Percentiles rank a stretch among this genome's conserved stretches.
Conservation (phyloP, 352 stramenopile species). For the Phytophthora chlamydospora region DNA sequence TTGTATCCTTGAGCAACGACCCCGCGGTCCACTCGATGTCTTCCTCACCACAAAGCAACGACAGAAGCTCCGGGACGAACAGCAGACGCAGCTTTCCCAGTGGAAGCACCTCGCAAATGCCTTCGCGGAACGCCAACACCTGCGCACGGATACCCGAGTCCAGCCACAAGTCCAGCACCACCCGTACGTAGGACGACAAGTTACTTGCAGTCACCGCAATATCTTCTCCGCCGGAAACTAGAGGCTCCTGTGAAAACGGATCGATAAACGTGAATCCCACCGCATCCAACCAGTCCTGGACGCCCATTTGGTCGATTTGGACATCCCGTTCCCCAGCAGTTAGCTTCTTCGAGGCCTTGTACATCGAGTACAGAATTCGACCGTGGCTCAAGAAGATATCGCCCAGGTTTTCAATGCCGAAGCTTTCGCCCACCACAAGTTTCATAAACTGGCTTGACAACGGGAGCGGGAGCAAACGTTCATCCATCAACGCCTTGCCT, state of each 20-base stretch:
- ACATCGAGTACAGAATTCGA: conserved; percentile 66
- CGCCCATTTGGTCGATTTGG: conserved; percentile 61
- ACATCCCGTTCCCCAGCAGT: conserved; percentile 34
- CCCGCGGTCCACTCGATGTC: conserved; percentile 73
- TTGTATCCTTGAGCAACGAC: conserved; percentile 75
- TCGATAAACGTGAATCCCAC: conserved; percentile 82
- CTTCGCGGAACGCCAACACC: conserved; percentile 78
- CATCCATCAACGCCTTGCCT: conserved; percentile 86
- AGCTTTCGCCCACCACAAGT: conserved; percentile 68
- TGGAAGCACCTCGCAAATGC: conserved; percentile 75
- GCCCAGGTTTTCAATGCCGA: conserved; percentile 55
- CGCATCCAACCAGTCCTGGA: conserved; percentile 65
- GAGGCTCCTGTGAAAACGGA: conserved; percentile 70
- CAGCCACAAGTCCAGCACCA: conserved; percentile 71
- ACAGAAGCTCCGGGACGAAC: conserved; percentile 68
- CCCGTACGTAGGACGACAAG: conserved; percentile 57
- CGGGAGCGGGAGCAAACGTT: conserved; percentile 73
- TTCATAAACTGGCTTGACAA: conserved; percentile 81
- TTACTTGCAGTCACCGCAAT: conserved; percentile 62
- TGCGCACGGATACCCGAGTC: conserved; percentile 63
- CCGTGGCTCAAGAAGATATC: conserved; percentile 72
- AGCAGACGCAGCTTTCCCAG: conserved; percentile 75
- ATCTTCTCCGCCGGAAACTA: conserved; percentile 50
- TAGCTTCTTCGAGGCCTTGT: conserved; percentile 45
- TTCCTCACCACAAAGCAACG: conserved; percentile 72